Conservation (phyloP, 441 rosid species). For the Croton setiger region DNA sequence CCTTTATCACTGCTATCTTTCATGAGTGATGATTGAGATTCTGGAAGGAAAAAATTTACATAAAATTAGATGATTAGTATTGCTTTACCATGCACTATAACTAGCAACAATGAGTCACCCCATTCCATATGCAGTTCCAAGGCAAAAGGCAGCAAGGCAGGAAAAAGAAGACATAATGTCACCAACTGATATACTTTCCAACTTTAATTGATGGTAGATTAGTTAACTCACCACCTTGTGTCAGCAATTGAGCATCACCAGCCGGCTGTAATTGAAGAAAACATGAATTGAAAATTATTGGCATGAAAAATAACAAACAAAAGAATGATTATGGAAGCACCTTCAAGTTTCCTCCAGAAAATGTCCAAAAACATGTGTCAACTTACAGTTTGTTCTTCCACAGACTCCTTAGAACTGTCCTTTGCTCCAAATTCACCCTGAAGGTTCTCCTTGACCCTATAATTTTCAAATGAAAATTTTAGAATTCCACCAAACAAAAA, state of each 20-base stretch:
- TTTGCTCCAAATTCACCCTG: slow-evolving; percentile 32
- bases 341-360: slow-evolving; percentile 11
- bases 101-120: neutral
- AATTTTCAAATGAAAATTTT: slow-evolving; percentile 16
- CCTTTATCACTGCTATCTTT: slow-evolving; percentile 40
- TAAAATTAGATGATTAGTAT: neutral
- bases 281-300: slow-evolving; percentile 4
- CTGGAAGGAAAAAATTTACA: slow-evolving; percentile 31
- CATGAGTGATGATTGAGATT: slow-evolving; percentile 30
- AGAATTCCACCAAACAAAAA: neutral
- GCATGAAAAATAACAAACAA: slow-evolving; percentile 16
- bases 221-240: slow-evolving; percentile 39
- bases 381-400: slow-evolving; percentile 45
- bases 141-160: neutral
- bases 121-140: neutral
- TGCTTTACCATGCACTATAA: neutral
- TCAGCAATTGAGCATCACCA: slow-evolving; percentile 30
- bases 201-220: neutral
- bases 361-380: neutral
- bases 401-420: slow-evolving; percentile 27
- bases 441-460: slow-evolving; percentile 41
- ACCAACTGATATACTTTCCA: neutral
- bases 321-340: slow-evolving; percentile 11
- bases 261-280: slow-evolving; percentile 32
- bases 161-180: neutral